phyloP scores from a whole-genome alignment of 768 basidiomycete species.

The Artomyces pyxidatus region DNA sequence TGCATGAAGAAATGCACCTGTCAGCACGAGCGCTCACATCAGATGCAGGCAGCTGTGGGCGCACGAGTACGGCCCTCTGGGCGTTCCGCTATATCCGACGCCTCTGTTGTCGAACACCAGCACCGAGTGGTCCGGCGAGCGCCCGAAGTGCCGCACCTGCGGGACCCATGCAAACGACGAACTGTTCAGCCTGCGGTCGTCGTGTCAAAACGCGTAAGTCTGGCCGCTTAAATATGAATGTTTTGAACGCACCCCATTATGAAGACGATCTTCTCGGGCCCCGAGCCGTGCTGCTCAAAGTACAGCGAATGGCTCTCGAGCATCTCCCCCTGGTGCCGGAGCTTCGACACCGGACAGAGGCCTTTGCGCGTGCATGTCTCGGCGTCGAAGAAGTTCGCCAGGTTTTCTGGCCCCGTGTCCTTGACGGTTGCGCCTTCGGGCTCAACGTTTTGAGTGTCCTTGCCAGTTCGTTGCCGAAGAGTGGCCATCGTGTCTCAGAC shows the following conservation, averaged over 20 bases:
- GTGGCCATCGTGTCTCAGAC: too few species aligned
- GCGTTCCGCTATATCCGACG: conserved; percentile 66
- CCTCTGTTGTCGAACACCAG: conserved; percentile 84
- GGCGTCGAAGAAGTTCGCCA: conserved; percentile 46
- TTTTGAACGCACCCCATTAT: conserved; percentile 68
- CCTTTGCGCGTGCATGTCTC: conserved; percentile 60
- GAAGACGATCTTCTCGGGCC: conserved; percentile 57
- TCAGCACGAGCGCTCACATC: not conserved
- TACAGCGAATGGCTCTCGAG: conserved; percentile 69
- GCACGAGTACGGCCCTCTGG: conserved; percentile 71
- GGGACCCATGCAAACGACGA: conserved; percentile 54
- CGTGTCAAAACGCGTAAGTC: too few species aligned
- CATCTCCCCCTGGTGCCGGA: conserved; percentile 34
- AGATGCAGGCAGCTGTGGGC: conserved; percentile 17
- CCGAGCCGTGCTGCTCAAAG: conserved; percentile 68
- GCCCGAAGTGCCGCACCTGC: conserved; percentile 60
- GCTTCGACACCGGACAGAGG: conserved; percentile 61
- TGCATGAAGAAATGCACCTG: conserved; percentile 19
- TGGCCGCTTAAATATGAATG: too few species aligned
- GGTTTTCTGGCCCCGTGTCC: conserved; percentile 10
- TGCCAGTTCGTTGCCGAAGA: not conserved
- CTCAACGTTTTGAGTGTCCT: not conserved
- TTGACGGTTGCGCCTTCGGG: not conserved
- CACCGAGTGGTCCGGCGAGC: conserved; percentile 43
- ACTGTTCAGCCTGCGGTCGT: conserved; percentile 48